phyloP scores from a whole-genome alignment of 768 basidiomycete species.

The Russula sp. region DNA sequence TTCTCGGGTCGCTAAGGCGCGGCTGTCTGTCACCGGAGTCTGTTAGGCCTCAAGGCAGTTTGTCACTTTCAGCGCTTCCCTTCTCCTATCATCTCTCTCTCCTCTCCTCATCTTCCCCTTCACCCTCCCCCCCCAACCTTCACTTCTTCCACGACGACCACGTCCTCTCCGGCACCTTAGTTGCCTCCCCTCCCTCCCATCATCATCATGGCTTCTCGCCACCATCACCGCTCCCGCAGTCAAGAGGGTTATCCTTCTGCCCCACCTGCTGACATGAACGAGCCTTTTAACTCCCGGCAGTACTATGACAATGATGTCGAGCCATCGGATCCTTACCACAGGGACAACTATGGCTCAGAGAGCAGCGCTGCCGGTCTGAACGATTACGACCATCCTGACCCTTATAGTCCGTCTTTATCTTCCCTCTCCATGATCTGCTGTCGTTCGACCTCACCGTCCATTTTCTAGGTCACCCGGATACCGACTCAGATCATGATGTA shows the following conservation, averaged over 20 bases:
- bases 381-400: slow-evolving; percentile 56
- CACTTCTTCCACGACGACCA: slow-evolving; percentile 3
- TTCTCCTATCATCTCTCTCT: not conserved
- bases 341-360: slow-evolving; percentile 68
- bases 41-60: not conserved
- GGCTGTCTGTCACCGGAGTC: not conserved
- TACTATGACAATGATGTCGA: slow-evolving; percentile 75
- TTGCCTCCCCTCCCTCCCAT: not conserved
- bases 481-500: slow-evolving; percentile 73
- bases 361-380: slow-evolving; percentile 52
- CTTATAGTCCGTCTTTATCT: slow-evolving; percentile 38
- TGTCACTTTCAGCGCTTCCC: slow-evolving; percentile 1
- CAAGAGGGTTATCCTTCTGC: slow-evolving; percentile 54
- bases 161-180: slow-evolving; percentile 1
- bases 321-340: slow-evolving; percentile 53
- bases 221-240: slow-evolving; percentile 50
- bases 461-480: slow-evolving; percentile 63
- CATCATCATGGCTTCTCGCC: slow-evolving; percentile 43
- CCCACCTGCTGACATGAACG: slow-evolving; percentile 55
- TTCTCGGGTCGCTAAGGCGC: not conserved
- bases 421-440: too few species aligned
- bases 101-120: not conserved
- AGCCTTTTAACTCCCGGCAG: slow-evolving; percentile 53
- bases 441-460: not conserved
- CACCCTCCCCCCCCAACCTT: not conserved